Evolutionary conservation across 2,329 filamentous ascomycete genomes (phyloP), one percentile per base, ranked within the genome.

Genomic region (Tolypocladium nubicola): DNA sequence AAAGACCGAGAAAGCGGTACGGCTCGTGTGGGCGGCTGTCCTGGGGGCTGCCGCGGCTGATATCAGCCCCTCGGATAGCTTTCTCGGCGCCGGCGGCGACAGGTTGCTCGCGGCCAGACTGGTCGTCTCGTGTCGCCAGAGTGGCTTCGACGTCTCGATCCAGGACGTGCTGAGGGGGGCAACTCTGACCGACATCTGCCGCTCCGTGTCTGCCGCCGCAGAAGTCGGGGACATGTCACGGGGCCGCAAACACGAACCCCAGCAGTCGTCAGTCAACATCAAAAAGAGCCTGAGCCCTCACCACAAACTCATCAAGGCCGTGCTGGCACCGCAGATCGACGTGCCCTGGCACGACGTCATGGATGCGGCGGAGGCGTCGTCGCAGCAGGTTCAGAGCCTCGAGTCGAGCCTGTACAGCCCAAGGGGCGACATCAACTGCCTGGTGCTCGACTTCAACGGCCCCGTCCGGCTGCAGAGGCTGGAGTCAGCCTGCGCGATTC

Each of bases 361-460:
- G 19, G 79, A 81, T 56, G 73, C 78, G 0, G 70, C 76, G 0
- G 76, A 79, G 57, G 77, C 79, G 0, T 75, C 79, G 0, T 68
- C 76, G 0, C 69, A 76, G 1, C 79, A 82, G 64, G 71, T 77
- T 2, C 73, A 73, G 26, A 74, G 70, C 58, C 72, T 82, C 37
- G 79, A 82, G 64, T 67, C 78, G 1, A 75, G 71, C 8, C 74
- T 80, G 67, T 71, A 77, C 8, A 69, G 67, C 19, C 70, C 67
- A 0, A 70, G 72, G 0, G 77, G 73, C 1, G 77, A 79, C 57
- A 67, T 81, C 49, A 71, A 73, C 61, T 79, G 79, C 61, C 68
- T 81, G 4, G 65, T 77, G 1, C 73, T 83, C 58, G 75, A 72
- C 39, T 78, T 79, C 66, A 75, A 70, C 30, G 78, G 78, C 0